Evolutionary conservation across 108 stramenopile species (phyloP), one percentile per base, ranked within the genome.

Genomic region (Seminavis robusta): DNA sequence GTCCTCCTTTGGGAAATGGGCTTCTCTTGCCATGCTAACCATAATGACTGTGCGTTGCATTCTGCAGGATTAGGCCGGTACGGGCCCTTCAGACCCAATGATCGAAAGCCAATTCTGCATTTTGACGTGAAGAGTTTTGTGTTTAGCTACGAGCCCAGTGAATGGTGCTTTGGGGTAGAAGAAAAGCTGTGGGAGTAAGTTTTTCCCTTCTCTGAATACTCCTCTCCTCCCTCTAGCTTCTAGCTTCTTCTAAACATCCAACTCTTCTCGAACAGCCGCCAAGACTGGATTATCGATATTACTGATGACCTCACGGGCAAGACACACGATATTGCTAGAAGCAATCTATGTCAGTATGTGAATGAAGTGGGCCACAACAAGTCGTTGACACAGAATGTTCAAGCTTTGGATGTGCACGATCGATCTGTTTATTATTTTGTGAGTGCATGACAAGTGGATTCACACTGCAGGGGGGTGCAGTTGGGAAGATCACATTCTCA

Each of bases 281-380:
- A 44, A 19, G 67, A 59, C 19, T 72, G 81, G 53, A 56, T 81
- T 1, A 48, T 83, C 6, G 86, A 92, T 38, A 80, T 92, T 20
- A 88, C 90, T 10, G 80, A 81, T 53, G 86, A 92, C 46, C n/a
- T 55, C 0, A 88, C 86, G 0, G 90, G 90, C 17, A 66, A 74
- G 20, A 52, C 84, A 13, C 90, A 92, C 46, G 41, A 20, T 3
- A 24, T 55, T 30, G 86, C 90, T 2, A 55, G 61, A 33, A 17
- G 55, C 48, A 45, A 78, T 27, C 52, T 79, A 13, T 51, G 82
- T 10, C 74, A 82, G 66, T 86, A 92, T 52, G 86, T 92, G 13
- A 92, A 92, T 54, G 90, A 92, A 73, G 69, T 79, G 4, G 89
- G 85, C 9, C 70, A 84, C 43, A 36, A 65, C 27, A 26, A 41